These are phyloP conservation scores for Balamuthia mandrillaris DNA, from an alignment of 208 protist species.

Conservation along the genomic window DNA sequence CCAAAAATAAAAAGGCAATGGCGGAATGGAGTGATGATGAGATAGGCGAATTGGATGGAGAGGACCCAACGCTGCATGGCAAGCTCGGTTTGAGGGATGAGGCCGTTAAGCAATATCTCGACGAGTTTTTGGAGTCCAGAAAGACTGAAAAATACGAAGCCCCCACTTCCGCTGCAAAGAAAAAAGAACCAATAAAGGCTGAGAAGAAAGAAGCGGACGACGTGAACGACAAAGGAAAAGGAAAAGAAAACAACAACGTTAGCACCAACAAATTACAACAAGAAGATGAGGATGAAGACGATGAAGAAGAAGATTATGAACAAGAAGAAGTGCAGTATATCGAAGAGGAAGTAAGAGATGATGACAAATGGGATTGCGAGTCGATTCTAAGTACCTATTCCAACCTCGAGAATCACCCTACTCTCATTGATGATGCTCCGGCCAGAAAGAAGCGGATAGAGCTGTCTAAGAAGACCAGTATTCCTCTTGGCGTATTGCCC, in stretches of 20 bases:
- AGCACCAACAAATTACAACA: neutral
- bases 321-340: neutral
- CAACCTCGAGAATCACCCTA: conserved; percentile 20
- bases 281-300: neutral
- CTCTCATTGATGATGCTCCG: neutral
- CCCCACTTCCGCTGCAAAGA: neutral
- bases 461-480: conserved; percentile 32
- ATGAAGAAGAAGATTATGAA: neutral
- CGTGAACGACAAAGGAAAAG: neutral
- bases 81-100: neutral
- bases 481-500: conserved; percentile 21
- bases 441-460: neutral
- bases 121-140: too few relatives aligned
- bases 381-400: conserved; percentile 26
- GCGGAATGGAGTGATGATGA: conserved; percentile 21
- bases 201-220: neutral
- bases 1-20: neutral
- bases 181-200: neutral
- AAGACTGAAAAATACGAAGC: neutral
- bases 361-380: conserved; percentile 34
- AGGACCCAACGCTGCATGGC: neutral
- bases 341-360: neutral
- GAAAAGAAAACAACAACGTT: neutral
- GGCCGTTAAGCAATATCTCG: too few relatives aligned
- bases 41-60: conserved; percentile 19